Percentiles rank a stretch among this genome's conserved stretches.
Conservation (phyloP, 768 basidiomycete genomes). For the Boletus tylopilopsis region DNA sequence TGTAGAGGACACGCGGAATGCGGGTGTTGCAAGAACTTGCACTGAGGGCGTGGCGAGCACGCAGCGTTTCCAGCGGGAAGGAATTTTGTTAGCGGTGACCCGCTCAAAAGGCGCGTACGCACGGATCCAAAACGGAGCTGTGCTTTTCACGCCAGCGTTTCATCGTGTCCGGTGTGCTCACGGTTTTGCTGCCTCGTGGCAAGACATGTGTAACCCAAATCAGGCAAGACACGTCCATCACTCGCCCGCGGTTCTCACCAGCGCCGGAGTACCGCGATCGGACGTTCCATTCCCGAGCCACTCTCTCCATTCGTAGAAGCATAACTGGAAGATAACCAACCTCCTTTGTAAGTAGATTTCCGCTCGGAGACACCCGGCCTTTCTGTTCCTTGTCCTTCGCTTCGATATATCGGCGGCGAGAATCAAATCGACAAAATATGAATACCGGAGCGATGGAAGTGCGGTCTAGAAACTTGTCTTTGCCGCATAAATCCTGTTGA, state of each 20-base stretch:
- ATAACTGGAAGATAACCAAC: too few relatives aligned
- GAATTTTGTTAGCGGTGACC: constrained; percentile 17
- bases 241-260: neutral
- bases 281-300: neutral
- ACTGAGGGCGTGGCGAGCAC: constrained; percentile 29
- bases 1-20: constrained; percentile 27
- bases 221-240: constrained; percentile 1
- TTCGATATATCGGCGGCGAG: too few relatives aligned
- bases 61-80: constrained; percentile 24
- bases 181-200: constrained; percentile 25
- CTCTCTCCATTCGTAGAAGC: too few relatives aligned
- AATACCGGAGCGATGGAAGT: too few relatives aligned
- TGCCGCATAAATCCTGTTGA: too few relatives aligned
- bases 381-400: too few relatives aligned
- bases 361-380: too few relatives aligned
- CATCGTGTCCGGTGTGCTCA: constrained; percentile 1
- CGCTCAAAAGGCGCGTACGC: constrained; percentile 23
- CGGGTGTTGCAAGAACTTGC: constrained; percentile 18
- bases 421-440: too few relatives aligned
- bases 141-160: constrained; percentile 16
- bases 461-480: too few relatives aligned
- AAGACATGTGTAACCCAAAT: constrained; percentile 5
- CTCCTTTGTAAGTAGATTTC: too few relatives aligned
- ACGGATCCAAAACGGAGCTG: constrained; percentile 18
- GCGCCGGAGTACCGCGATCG: too few relatives aligned